Conservation (phyloP, 2,329 filamentous ascomycete genomes). For the Alternaria infectoria region DNA sequence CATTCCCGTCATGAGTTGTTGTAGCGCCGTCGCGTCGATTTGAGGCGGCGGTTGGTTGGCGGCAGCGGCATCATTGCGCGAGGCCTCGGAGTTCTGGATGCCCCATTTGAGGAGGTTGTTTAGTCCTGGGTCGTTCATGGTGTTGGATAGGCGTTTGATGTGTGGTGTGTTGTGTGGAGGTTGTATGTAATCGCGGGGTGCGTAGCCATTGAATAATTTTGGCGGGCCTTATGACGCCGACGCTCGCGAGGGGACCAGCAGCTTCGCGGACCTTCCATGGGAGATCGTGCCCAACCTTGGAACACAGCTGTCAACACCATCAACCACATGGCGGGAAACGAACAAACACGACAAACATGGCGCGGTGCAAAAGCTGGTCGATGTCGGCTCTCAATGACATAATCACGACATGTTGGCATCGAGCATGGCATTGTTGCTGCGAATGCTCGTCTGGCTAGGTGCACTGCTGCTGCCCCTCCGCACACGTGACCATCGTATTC, state of each 20-base stretch:
- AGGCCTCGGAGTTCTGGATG: constrained; percentile 65
- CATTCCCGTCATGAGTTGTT: constrained; percentile 12
- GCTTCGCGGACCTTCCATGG: constrained; percentile 33
- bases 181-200: constrained; percentile 7
- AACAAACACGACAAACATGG: not conserved
- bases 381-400: not conserved
- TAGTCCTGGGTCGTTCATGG: constrained; percentile 66
- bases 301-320: constrained; percentile 14
- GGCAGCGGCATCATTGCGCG: constrained; percentile 50
- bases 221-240: constrained; percentile 31
- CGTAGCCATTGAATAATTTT: constrained; percentile 27
- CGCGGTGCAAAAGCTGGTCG: not conserved
- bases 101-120: constrained; percentile 84
- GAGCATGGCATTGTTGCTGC: not conserved
- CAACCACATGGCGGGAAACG: not conserved
- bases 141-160: constrained; percentile 4
- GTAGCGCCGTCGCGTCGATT: constrained; percentile 19
- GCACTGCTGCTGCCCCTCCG: constrained; percentile 36
- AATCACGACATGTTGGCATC: not conserved
- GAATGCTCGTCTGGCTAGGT: constrained; percentile 7
- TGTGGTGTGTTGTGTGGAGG: constrained; percentile 9
- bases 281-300: constrained; percentile 16
- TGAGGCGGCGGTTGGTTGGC: constrained; percentile 42
- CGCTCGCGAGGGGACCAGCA: constrained; percentile 25
- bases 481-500: constrained; percentile 32